Evolutionary conservation across 2,329 filamentous ascomycete species (phyloP).

Genomic region (Aspergillus felis): DNA sequence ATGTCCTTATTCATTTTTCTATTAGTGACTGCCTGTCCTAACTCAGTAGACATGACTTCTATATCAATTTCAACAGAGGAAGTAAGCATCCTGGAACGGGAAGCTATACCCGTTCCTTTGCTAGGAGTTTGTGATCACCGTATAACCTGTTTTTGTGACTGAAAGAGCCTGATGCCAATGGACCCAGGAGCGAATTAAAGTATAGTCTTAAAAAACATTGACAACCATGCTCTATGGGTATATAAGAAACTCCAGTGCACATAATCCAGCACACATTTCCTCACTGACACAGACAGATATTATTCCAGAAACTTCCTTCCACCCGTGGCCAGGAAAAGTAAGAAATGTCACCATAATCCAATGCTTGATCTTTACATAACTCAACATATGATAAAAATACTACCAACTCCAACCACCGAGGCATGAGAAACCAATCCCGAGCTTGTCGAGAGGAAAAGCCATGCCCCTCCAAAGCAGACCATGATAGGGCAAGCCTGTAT

Average conservation of each 20-base stretch:
- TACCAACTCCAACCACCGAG: constrained; percentile 14
- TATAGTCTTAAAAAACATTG: not conserved
- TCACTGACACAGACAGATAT: not conserved
- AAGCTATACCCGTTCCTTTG: not conserved
- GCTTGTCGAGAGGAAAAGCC: constrained; percentile 42
- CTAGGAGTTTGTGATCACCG: not conserved
- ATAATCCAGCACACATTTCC: not conserved
- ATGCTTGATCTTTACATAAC: not conserved
- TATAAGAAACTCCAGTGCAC: not conserved
- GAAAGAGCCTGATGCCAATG: not conserved
- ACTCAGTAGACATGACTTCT: not conserved
- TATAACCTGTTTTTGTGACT: not conserved
- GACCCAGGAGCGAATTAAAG: not conserved
- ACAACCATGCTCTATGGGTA: not conserved
- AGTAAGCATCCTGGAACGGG: not conserved
- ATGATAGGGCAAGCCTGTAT: constrained; percentile 15
- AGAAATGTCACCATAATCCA: not conserved
- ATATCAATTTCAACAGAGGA: not conserved
- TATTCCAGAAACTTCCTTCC: not conserved
- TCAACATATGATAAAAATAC: not conserved
- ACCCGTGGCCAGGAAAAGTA: not conserved
- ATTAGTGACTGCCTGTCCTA: not conserved
- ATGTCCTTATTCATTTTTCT: not conserved
- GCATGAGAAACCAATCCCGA: constrained; percentile 43
- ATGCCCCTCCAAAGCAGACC: constrained; percentile 38